Evolutionary conservation across 768 basidiomycete genomes (phyloP).

Genomic region (Botryobasidium botryosum): DNA sequence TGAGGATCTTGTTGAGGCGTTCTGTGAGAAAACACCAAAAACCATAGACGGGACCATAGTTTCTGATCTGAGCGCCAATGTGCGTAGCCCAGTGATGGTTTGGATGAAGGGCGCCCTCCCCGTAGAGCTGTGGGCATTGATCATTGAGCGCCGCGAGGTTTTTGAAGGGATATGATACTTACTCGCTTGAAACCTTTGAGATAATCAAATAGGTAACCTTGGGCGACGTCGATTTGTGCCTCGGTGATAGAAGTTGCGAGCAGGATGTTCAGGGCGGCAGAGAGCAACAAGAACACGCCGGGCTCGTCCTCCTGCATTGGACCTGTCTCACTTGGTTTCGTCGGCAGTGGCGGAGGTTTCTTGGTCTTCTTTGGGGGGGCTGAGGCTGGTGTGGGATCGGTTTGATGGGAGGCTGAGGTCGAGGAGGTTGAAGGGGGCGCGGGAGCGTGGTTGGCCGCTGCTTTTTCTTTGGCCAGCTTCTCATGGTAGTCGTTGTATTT

Average conservation of each 20-base stretch:
- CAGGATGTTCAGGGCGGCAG: constrained; percentile 14
- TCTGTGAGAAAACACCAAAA: constrained; percentile 27
- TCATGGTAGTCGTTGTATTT: no score
- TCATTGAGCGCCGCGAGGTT: not conserved
- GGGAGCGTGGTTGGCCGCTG: no score
- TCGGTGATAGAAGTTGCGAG: not conserved
- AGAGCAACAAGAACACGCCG: constrained; percentile 13
- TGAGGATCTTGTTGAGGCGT: constrained; percentile 23
- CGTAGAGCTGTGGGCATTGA: constrained; percentile 18
- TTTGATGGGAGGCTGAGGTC: no score
- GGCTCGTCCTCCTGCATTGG: not conserved
- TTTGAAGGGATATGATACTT: not conserved
- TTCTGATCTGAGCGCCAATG: constrained; percentile 14
- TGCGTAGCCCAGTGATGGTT: constrained; percentile 26
- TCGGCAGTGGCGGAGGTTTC: constrained; percentile 3
- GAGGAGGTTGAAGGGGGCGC: no score
- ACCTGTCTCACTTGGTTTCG: not conserved
- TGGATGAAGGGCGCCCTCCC: constrained; percentile 18
- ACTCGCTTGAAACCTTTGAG: constrained; percentile 4
- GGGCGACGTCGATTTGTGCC: not conserved
- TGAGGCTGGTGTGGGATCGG: no score
- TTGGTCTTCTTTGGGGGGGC: constrained; percentile 8
- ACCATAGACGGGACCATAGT: constrained; percentile 23
- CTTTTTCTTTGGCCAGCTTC: no score
- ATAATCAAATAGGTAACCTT: constrained; percentile 8